phyloP scores from a whole-genome alignment of 2,329 filamentous ascomycete genomes.

The Sporothrix pallida region DNA sequence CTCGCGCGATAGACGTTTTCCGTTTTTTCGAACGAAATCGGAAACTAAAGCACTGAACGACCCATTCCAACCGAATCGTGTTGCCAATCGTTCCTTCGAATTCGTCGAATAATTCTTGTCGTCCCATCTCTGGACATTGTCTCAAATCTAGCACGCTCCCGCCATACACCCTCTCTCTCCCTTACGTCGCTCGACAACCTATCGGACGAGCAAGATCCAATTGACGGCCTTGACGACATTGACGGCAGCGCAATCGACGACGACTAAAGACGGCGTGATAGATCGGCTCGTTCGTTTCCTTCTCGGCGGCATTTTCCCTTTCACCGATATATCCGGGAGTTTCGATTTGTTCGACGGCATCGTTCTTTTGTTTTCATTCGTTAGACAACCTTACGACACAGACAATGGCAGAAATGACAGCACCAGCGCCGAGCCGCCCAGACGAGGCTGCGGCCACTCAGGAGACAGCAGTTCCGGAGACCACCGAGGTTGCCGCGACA shows the following conservation, averaged over 20 bases:
- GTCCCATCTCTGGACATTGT: background rate
- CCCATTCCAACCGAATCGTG: background rate
- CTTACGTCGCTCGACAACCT: background rate
- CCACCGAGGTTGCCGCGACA: constrained; percentile 39
- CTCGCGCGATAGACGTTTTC: constrained; percentile 5
- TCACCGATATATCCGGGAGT: background rate
- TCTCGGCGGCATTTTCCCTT: background rate
- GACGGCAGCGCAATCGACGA: background rate
- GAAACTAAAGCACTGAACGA: background rate
- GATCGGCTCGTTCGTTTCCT: background rate
- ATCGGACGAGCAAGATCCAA: background rate
- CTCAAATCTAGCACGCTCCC: background rate
- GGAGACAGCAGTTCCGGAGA: constrained; percentile 42
- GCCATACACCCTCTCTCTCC: background rate
- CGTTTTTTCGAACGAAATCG: no score
- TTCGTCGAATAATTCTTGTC: background rate
- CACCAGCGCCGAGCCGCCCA: constrained; percentile 36
- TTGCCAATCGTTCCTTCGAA: background rate
- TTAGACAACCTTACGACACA: background rate
- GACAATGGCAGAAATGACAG: constrained; percentile 36
- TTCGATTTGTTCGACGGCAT: background rate
- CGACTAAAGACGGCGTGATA: background rate
- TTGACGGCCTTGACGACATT: background rate
- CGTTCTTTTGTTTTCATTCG: background rate
- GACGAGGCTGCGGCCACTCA: constrained; percentile 37